phyloP scores from a whole-genome alignment of 352 stramenopile genomes.

The Phytophthora tubulina region DNA sequence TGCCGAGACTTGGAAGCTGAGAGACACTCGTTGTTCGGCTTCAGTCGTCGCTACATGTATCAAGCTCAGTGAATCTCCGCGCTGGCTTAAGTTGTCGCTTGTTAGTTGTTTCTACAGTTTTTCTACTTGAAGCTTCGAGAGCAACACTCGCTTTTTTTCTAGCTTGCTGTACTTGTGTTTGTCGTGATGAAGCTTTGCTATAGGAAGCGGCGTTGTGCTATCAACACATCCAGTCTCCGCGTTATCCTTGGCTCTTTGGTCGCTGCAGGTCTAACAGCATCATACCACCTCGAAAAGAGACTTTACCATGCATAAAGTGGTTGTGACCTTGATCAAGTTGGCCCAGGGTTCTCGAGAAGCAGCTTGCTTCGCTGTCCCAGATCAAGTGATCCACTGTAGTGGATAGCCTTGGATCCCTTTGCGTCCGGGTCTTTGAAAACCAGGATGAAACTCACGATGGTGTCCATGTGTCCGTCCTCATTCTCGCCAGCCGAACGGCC shows the following conservation, averaged over 20 bases:
- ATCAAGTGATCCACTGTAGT: background rate
- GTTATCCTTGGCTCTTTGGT: too few relatives aligned
- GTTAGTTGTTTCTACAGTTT: too few relatives aligned
- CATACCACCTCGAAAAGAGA: too few relatives aligned
- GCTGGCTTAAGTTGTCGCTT: too few relatives aligned
- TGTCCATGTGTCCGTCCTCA: background rate
- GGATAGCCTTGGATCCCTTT: conserved; percentile 11
- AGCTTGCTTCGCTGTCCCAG: conserved; percentile 9
- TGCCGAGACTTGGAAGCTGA: background rate
- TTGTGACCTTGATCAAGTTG: too few relatives aligned
- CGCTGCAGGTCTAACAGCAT: too few relatives aligned
- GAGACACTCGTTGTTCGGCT: background rate
- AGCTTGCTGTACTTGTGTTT: background rate
- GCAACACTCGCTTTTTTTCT: background rate
- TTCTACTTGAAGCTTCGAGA: background rate
- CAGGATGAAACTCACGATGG: background rate
- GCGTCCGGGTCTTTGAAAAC: background rate
- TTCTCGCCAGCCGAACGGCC: conserved; percentile 8
- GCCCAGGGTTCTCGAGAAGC: conserved; percentile 1
- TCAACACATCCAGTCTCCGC: too few relatives aligned
- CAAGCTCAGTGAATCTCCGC: background rate
- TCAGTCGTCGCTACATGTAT: background rate
- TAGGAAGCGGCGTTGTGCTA: too few relatives aligned
- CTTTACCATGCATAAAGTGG: too few relatives aligned
- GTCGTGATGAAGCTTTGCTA: background rate